phyloP scores from a whole-genome alignment of 2,329 filamentous ascomycete species.

The Lojkania enalia region DNA sequence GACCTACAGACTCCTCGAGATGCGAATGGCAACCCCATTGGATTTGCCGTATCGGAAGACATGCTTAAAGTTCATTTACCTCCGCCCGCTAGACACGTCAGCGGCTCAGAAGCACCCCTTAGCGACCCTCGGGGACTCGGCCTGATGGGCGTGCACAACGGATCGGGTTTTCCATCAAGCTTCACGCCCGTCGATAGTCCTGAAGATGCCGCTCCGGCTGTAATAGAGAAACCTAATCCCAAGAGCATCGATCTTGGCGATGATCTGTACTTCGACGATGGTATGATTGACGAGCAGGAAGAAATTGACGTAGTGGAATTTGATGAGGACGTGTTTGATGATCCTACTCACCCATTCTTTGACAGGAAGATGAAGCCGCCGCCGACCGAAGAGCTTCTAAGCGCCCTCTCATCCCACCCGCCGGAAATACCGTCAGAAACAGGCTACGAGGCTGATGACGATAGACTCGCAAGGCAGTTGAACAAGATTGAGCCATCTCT shows the following conservation, averaged over 20 bases:
- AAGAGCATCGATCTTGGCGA: constrained; percentile 41
- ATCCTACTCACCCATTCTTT: constrained; percentile 46
- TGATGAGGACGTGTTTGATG: constrained; percentile 74
- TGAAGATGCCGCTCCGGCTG: constrained; percentile 5
- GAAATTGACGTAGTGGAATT: constrained; percentile 59
- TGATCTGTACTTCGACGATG: constrained; percentile 72
- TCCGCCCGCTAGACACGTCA: constrained; percentile 7
- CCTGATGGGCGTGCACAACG: constrained; percentile 19
- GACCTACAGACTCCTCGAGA: constrained; percentile 34
- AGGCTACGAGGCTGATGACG: constrained; percentile 40
- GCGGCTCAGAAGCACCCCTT: constrained; percentile 12
- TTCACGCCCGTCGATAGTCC: constrained; percentile 15
- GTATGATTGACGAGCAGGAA: constrained; percentile 59
- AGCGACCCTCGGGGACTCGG: constrained; percentile 22
- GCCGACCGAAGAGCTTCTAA: constrained; percentile 18
- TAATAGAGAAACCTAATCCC: constrained; percentile 13
- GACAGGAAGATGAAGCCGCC: constrained; percentile 53
- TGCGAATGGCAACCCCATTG: constrained; percentile 36
- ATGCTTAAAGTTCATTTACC: constrained; percentile 23
- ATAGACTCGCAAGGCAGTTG: constrained; percentile 28
- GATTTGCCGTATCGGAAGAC: constrained; percentile 37
- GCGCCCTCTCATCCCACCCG: constrained; percentile 21
- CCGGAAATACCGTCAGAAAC: constrained; percentile 25
- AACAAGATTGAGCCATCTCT: constrained; percentile 51
- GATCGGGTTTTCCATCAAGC: constrained; percentile 9